Conservation (phyloP, 345 rosid species). For the Hypericum perforatum region DNA sequence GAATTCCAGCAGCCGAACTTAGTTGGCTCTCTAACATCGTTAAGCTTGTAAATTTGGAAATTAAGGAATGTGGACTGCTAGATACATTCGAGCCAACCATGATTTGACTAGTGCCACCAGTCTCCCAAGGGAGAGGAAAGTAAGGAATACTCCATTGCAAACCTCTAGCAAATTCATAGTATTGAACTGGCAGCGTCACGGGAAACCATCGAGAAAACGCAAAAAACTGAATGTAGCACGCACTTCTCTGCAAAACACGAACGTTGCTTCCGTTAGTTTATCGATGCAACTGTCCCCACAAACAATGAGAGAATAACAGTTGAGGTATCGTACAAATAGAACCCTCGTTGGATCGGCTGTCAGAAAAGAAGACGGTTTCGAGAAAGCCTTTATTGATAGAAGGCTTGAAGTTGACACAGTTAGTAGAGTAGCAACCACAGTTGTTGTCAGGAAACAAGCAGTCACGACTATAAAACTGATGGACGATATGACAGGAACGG, state of each 20-base stretch:
- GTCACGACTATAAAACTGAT: conserved; percentile 40
- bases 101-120: conserved; percentile 37
- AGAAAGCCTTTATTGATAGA: conserved; percentile 53
- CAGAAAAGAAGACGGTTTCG: conserved; percentile 42
- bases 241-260: conserved; percentile 49
- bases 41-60: conserved; percentile 18
- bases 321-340: conserved; percentile 54
- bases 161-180: conserved; percentile 59
- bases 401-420: conserved; percentile 78
- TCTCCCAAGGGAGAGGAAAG: conserved; percentile 88
- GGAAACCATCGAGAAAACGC: conserved; percentile 84
- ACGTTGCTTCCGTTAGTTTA: background rate
- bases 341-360: conserved; percentile 61
- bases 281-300: background rate
- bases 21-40: conserved; percentile 16
- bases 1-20: conserved; percentile 26
- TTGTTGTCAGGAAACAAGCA: conserved; percentile 43
- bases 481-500: conserved; percentile 46
- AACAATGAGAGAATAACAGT: conserved; percentile 1
- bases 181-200: conserved; percentile 55
- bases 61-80: conserved; percentile 32
- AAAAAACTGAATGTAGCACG: conserved; percentile 80
- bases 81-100: conserved; percentile 48
- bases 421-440: conserved; percentile 57
- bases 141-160: conserved; percentile 87